phyloP scores from a whole-genome alignment of 2,329 filamentous ascomycete species.

The Aspergillus sp. region DNA sequence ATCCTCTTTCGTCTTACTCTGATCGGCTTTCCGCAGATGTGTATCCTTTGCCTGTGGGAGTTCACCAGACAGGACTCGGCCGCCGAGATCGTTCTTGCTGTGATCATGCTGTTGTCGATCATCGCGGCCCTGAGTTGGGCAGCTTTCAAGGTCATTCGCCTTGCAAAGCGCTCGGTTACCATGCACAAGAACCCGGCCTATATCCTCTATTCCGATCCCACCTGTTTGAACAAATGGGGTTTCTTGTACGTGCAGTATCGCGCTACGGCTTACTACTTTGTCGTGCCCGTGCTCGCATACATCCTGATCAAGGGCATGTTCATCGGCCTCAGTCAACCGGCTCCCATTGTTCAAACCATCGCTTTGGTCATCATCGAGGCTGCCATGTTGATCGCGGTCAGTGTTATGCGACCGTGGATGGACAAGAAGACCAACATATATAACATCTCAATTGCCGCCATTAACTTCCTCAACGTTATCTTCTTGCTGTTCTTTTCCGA shows the following conservation, averaged over 20 bases:
- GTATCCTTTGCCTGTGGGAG: conserved; percentile 89
- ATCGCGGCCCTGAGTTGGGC: conserved; percentile 78
- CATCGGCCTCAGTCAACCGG: conserved; percentile 74
- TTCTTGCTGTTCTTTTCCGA: conserved; percentile 87
- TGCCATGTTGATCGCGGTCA: conserved; percentile 71
- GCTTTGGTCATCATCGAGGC: conserved; percentile 82
- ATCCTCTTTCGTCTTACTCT: conserved; percentile 88
- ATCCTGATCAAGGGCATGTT: conserved; percentile 87
- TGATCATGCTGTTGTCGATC: conserved; percentile 86
- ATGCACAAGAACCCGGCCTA: conserved; percentile 98
- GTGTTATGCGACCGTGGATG: conserved; percentile 91
- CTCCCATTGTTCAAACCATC: conserved; percentile 72
- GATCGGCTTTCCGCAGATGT: conserved; percentile 89
- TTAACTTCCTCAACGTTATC: conserved; percentile 89
- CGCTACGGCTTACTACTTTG: conserved; percentile 93
- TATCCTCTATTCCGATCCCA: conserved; percentile 94
- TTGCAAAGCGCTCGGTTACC: conserved; percentile 81
- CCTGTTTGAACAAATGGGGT: conserved; percentile 94
- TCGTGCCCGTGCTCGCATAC: conserved; percentile 76
- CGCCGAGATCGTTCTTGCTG: conserved; percentile 80
- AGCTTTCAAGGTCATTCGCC: conserved; percentile 81
- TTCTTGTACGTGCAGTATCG: conserved; percentile 98
- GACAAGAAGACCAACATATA: conserved; percentile 97
- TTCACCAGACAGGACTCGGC: conserved; percentile 82
- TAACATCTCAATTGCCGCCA: conserved; percentile 85